A percentile compares a stretch with the other conserved stretches of the same genome.
These are phyloP conservation scores for Fragaria nilgerrensis DNA, from an alignment of 306 rosid genomes.

Conservation along the genomic window DNA sequence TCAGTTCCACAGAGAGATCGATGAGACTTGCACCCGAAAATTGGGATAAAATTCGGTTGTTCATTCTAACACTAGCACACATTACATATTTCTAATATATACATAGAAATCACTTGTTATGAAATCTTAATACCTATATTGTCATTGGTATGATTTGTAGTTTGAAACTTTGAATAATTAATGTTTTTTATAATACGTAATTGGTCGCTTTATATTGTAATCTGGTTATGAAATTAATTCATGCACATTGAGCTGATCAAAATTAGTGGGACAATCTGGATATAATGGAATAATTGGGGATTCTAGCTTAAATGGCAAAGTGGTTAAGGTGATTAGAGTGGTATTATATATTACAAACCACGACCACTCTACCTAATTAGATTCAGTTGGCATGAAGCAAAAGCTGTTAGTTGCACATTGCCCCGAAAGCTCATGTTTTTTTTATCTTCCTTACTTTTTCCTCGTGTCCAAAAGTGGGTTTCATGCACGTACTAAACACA, in stretches of 20 bases:
- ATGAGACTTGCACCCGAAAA: neutral
- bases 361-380: neutral
- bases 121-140: neutral
- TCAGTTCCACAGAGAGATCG: neutral
- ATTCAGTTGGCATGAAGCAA: neutral
- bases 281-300: neutral
- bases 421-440: neutral
- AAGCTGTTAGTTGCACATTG: constrained; percentile 6
- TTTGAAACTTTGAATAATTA: too few species aligned
- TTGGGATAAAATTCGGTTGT: neutral
- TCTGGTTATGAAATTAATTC: neutral
- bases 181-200: too few species aligned
- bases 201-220: too few species aligned
- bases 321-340: neutral
- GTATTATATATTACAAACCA: neutral
- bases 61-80: neutral
- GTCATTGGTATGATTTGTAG: neutral
- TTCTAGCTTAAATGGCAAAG: too few species aligned
- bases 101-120: neutral
- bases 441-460: neutral
- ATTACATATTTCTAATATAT: neutral
- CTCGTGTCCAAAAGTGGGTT: neutral
- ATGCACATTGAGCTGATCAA: neutral
- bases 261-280: constrained; percentile 5
- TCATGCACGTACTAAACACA: neutral